Percentiles rank a stretch among this genome's conserved stretches.
phyloP scores from a whole-genome alignment of 192 early-diverging fungal species.

The Piromyces finnis region DNA sequence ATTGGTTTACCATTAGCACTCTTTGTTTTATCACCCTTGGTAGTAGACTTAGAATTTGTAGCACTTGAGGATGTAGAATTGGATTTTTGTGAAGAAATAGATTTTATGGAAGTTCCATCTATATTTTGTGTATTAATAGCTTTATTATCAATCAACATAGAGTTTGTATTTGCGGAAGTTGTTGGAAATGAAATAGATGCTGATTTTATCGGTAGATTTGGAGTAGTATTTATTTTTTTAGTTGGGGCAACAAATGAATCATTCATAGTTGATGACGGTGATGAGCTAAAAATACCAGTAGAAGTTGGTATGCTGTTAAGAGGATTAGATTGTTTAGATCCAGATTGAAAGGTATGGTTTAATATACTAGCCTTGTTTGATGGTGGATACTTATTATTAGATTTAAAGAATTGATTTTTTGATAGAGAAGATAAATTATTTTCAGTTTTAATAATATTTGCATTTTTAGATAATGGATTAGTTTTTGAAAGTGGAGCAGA shows the following conservation, averaged over 20 bases:
- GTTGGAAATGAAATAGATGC: not conserved
- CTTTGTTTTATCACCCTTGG: not conserved
- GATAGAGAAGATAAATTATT: not conserved
- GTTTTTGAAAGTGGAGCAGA: not conserved
- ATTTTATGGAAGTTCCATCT: no score
- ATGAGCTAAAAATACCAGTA: not conserved
- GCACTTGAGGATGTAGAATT: not conserved
- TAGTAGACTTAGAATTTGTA: not conserved
- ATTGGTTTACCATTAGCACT: not conserved
- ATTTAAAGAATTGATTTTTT: not conserved
- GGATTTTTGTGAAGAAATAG: not conserved
- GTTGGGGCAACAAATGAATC: not conserved
- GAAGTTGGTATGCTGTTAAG: not conserved
- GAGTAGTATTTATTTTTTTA: not conserved
- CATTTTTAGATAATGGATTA: not conserved
- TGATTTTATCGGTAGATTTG: not conserved
- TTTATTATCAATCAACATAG: not conserved
- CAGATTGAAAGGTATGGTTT: not conserved
- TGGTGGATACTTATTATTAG: not conserved
- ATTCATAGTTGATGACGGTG: not conserved
- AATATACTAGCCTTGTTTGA: not conserved
- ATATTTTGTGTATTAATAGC: not conserved
- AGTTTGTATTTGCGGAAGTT: not conserved
- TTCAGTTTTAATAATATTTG: slow-evolving; percentile 2
- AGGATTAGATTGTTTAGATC: not conserved